phyloP scores from a whole-genome alignment of 257 asterid genomes.

The Thymus mandschuricus region DNA sequence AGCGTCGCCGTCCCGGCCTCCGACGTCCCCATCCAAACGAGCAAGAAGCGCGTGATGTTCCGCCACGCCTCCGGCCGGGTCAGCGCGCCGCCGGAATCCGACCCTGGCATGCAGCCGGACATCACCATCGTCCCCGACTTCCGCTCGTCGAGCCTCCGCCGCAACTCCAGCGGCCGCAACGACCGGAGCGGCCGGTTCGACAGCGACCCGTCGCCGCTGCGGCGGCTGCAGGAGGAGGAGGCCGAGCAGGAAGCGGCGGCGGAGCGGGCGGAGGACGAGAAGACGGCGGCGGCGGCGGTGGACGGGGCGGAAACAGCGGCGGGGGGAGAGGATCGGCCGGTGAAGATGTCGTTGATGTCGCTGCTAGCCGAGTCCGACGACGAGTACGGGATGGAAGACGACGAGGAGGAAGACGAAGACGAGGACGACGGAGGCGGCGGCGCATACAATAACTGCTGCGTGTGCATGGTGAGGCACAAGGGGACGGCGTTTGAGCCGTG shows the following conservation, averaged over 20 bases:
- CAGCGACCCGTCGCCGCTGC: conserved; percentile 30
- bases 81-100: conserved; percentile 28
- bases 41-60: conserved; percentile 32
- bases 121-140: conserved; percentile 26
- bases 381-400: conserved; percentile 48
- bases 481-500: conserved; percentile 79
- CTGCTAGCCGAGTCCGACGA: conserved; percentile 69
- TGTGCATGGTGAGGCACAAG: conserved; percentile 82
- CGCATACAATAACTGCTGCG: conserved; percentile 53
- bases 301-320: conserved; percentile 3
- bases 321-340: conserved; percentile 36
- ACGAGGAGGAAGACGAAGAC: conserved; percentile 63
- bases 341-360: conserved; percentile 77
- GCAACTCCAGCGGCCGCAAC: conserved; percentile 42
- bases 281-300: background rate
- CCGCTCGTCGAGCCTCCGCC: conserved; percentile 31
- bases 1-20: conserved; percentile 67
- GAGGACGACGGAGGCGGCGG: conserved; percentile 31
- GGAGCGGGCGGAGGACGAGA: conserved; percentile 22
- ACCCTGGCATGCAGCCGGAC: conserved; percentile 32
- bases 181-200: conserved; percentile 45
- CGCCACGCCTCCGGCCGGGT: conserved; percentile 47
- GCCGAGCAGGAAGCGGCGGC: conserved; percentile 23
- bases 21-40: conserved; percentile 53
- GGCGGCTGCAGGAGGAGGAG: conserved; percentile 36